phyloP scores from a whole-genome alignment of 768 basidiomycete genomes.

The Kwoniella pini region DNA sequence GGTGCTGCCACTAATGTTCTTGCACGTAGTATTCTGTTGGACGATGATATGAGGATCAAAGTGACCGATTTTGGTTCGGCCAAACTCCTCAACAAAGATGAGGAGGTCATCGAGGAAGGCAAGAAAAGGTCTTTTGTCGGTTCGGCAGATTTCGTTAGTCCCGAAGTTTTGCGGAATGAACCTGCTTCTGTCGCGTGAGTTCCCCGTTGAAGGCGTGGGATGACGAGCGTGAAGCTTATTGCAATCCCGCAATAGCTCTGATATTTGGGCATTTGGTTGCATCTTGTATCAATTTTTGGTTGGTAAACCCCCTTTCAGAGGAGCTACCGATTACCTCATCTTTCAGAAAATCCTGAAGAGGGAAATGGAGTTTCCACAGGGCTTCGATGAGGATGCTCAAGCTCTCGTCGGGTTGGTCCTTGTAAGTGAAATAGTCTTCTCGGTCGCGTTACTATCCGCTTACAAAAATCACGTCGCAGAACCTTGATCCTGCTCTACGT shows the following conservation, averaged over 20 bases:
- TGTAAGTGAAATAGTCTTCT: slow-evolving; percentile 57
- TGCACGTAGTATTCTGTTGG: slow-evolving; percentile 93
- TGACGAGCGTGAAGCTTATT: no score
- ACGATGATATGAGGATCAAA: slow-evolving; percentile 79
- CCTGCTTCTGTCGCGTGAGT: slow-evolving; percentile 73
- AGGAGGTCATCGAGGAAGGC: slow-evolving; percentile 56
- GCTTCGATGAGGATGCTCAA: slow-evolving; percentile 76
- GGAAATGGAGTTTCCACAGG: slow-evolving; percentile 82
- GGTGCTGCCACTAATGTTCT: no score
- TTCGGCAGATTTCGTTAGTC: slow-evolving; percentile 84
- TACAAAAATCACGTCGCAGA: slow-evolving; percentile 23
- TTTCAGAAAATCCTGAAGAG: slow-evolving; percentile 90
- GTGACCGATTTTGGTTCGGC: slow-evolving; percentile 98
- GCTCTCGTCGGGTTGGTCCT: slow-evolving; percentile 77
- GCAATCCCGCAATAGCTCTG: no score
- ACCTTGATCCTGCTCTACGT: slow-evolving; percentile 47
- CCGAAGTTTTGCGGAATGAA: slow-evolving; percentile 73
- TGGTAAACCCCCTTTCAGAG: slow-evolving; percentile 88
- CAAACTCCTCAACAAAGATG: slow-evolving; percentile 52
- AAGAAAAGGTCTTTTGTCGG: slow-evolving; percentile 76
- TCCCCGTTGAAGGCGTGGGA: no score
- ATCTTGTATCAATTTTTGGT: slow-evolving; percentile 90
- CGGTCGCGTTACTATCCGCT: no score
- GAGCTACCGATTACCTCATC: slow-evolving; percentile 83
- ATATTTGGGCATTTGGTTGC: slow-evolving; percentile 94